Base-by-base conservation (phyloP, 2,329 filamentous ascomycete genomes). In the Cercospora zeina region DNA sequence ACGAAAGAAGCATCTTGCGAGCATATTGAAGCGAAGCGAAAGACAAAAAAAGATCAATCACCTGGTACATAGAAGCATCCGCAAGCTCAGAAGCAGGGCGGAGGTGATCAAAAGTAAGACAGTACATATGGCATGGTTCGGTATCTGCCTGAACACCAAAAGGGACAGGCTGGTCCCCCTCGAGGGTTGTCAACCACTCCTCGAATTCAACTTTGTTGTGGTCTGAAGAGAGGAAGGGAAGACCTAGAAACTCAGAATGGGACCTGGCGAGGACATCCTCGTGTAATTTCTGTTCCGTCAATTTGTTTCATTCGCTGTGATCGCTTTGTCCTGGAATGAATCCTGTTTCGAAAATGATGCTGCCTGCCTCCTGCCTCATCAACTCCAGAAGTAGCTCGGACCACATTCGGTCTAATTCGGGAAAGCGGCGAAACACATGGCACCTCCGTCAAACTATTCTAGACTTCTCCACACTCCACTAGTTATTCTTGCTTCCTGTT, bases 121-220 rank as follows among this genome's bases (percentile, higher is more conserved):
- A 31, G 33, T 33, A 33, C 27, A 50, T 33, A 34, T 21, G 30
- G 33, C 31, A 58, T 51, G 24, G 30, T 34, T 49, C 9, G 36
- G 27, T 30, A 51, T 16, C 14, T 53, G 56, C 21, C 31, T 19
- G 34, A 21, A 39, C 21, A 49, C 42, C 42, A 49, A 27, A 21
- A 49, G 21, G 33, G 47, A 37, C 42, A 51, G 27, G 37, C 37
- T 56, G 54, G 54, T 56, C 54, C 54, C 45, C 19, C 21, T 33
- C 54, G 57, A 59, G 58, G 51, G 45, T 45, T 61, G 30, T 61
- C 59, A 61, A 61, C 59, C 47, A 62, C 33, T 58, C 49, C 60
- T 62, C 60, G 33, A 53, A 45, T 53, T 36, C 34, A 56, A 50
- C 27, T 21, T 49, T 49, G 42, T 55, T n/a, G 53, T 45, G 42